Conservation (phyloP, 2,329 filamentous ascomycete genomes). For the Diaporthe eres region DNA sequence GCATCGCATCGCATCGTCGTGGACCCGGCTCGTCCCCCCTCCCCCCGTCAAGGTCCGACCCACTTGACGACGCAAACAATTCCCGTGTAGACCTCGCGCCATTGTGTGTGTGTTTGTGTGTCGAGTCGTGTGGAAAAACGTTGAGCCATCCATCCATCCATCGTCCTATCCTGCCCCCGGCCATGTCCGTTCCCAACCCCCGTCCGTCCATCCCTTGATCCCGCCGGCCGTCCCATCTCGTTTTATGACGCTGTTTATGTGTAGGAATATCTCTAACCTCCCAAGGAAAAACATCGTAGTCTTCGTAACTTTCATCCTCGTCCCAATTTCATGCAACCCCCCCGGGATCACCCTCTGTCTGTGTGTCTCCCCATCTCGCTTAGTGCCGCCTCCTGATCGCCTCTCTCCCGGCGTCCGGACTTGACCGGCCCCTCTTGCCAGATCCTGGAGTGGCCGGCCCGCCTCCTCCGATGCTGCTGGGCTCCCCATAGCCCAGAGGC, state of each 20-base stretch:
- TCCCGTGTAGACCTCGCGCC: conserved; percentile 6
- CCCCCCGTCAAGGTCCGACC: neutral
- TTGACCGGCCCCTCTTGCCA: conserved; percentile 66
- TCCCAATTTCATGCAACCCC: conserved; percentile 49
- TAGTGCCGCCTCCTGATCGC: conserved; percentile 59
- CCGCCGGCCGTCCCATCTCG: conserved; percentile 27
- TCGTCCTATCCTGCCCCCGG: conserved; percentile 12
- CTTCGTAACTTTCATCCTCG: conserved; percentile 36
- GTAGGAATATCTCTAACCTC: conserved; percentile 30
- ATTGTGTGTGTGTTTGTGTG: conserved; percentile 1
- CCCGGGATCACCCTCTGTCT: conserved; percentile 14
- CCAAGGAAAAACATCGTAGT: conserved; percentile 32
- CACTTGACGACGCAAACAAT: neutral
- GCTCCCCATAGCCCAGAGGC: conserved; percentile 50
- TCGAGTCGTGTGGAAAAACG: neutral
- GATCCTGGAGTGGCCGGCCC: conserved; percentile 18
- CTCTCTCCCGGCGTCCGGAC: conserved; percentile 63
- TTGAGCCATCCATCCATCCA: conserved; percentile 7
- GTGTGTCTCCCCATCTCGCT: conserved; percentile 9
- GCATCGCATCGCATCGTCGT: conserved; percentile 37
- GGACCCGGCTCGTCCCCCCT: neutral
- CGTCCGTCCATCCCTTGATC: neutral
- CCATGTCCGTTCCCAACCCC: conserved; percentile 22
- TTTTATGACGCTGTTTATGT: conserved; percentile 33
- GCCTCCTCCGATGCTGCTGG: conserved; percentile 44